Evolutionary conservation across 2,329 filamentous ascomycete genomes (phyloP).

Genomic region (Gyromitra esculenta): DNA sequence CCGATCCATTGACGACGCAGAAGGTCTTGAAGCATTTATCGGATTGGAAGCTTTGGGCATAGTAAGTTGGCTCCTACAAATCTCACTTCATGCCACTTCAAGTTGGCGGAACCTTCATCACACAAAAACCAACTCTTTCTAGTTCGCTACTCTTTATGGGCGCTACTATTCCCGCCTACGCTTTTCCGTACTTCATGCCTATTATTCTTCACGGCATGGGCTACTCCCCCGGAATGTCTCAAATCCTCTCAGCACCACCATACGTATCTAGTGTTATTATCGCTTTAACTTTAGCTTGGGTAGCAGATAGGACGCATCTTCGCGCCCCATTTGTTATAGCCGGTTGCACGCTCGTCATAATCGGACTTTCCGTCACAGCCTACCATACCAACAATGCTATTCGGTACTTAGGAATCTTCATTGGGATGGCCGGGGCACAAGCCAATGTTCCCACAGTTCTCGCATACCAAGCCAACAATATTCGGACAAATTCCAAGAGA

Average conservation of each 20-base stretch:
- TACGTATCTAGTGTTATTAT: slow-evolving; percentile 72
- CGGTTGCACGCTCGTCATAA: slow-evolving; percentile 73
- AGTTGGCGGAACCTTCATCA: not conserved
- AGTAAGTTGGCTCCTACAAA: slow-evolving; percentile 60
- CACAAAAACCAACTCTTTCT: slow-evolving; percentile 34
- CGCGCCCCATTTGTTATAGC: slow-evolving; percentile 73
- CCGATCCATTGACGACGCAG: slow-evolving; percentile 64
- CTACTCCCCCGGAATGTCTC: slow-evolving; percentile 71
- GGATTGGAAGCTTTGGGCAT: slow-evolving; percentile 70
- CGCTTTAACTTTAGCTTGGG: slow-evolving; percentile 70
- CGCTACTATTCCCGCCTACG: slow-evolving; percentile 77
- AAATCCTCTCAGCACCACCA: slow-evolving; percentile 77
- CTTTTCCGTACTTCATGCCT: slow-evolving; percentile 80
- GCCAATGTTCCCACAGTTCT: slow-evolving; percentile 78
- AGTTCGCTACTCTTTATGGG: slow-evolving; percentile 70
- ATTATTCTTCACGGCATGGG: slow-evolving; percentile 75
- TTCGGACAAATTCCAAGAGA: slow-evolving; percentile 88
- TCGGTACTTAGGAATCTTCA: slow-evolving; percentile 78
- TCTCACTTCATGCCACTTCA: slow-evolving; percentile 43
- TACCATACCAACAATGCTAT: slow-evolving; percentile 68
- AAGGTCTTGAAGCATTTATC: slow-evolving; percentile 64
- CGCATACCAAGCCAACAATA: slow-evolving; percentile 87
- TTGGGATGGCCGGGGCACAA: slow-evolving; percentile 79
- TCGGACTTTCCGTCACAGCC: slow-evolving; percentile 78
- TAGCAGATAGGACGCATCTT: slow-evolving; percentile 73